Conservation (phyloP, 108 stramenopile genomes). For the Nitzschia sp. region DNA sequence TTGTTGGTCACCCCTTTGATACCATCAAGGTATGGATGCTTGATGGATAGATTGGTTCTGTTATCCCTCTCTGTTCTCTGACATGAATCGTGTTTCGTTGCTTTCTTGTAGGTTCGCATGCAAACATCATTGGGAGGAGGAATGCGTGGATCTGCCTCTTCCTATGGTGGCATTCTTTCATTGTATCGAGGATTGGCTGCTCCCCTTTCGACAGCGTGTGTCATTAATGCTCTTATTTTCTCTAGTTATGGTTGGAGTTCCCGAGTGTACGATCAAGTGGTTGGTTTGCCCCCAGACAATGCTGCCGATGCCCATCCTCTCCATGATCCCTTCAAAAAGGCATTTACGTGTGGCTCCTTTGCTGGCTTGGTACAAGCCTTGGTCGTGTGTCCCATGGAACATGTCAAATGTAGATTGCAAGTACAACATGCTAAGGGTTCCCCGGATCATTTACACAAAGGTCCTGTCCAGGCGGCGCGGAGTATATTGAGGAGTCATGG, state of each 20-base stretch:
- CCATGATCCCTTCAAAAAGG: constrained; percentile 25
- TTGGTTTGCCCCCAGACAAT: constrained; percentile 6
- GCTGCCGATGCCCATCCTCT: background rate
- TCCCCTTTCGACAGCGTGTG: constrained; percentile 76
- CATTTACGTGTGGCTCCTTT: constrained; percentile 78
- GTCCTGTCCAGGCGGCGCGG: constrained; percentile 52
- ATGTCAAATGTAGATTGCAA: constrained; percentile 92
- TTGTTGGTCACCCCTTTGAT: constrained; percentile 92
- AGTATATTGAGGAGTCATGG: constrained; percentile 52
- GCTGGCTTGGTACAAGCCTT: constrained; percentile 85
- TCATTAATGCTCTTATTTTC: constrained; percentile 90
- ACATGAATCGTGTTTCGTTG: background rate
- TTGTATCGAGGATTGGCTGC: constrained; percentile 87
- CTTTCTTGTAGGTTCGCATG: constrained; percentile 24
- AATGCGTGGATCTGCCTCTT: constrained; percentile 10
- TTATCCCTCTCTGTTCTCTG: too few species aligned
- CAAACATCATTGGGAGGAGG: constrained; percentile 30
- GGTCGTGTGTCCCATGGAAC: constrained; percentile 85
- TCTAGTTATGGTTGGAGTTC: constrained; percentile 74
- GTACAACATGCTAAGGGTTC: constrained; percentile 43
- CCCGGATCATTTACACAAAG: constrained; percentile 40
- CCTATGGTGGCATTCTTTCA: constrained; percentile 55
- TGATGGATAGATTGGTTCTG: background rate
- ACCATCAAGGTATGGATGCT: constrained; percentile 75
- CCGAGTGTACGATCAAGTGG: constrained; percentile 62